A percentile compares a stretch with the other conserved stretches of the same genome.
Evolutionary conservation across 257 asterid genomes (phyloP).

Genomic region (Nicotiana sylvestris): DNA sequence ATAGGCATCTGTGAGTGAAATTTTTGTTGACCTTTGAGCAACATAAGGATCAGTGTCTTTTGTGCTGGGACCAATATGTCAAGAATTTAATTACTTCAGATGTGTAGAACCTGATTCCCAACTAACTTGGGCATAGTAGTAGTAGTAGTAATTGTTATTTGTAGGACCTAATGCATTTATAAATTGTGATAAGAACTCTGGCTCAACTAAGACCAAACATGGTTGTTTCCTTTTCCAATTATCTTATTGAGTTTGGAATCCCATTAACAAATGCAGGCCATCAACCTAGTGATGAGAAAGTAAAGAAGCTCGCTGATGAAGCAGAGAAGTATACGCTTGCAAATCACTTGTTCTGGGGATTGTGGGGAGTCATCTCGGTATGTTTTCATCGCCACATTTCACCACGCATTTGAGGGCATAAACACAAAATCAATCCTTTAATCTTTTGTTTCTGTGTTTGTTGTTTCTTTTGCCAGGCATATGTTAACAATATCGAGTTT

Average conservation of each 20-base stretch:
- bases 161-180: no score
- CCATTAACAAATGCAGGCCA: slow-evolving; percentile 37
- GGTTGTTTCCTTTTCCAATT: not conserved
- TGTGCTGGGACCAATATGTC: not conserved
- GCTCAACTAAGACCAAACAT: not conserved
- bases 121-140: not conserved
- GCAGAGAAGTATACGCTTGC: slow-evolving; percentile 73
- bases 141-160: not conserved
- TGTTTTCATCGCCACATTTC: not conserved
- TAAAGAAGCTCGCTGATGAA: slow-evolving; percentile 46
- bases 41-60: not conserved
- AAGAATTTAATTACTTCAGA: not conserved
- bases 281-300: slow-evolving; percentile 36
- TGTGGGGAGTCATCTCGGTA: slow-evolving; percentile 97
- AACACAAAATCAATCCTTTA: not conserved
- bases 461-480: slow-evolving; percentile 37
- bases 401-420: not conserved
- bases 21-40: not conserved
- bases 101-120: not conserved
- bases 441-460: not conserved
- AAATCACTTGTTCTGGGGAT: slow-evolving; percentile 93
- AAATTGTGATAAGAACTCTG: no score
- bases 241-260: not conserved
- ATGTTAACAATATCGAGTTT: slow-evolving; percentile 73
- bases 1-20: not conserved